Conservation (phyloP, 2,329 filamentous ascomycete genomes). For the Sporothrix pseudoabietina region DNA sequence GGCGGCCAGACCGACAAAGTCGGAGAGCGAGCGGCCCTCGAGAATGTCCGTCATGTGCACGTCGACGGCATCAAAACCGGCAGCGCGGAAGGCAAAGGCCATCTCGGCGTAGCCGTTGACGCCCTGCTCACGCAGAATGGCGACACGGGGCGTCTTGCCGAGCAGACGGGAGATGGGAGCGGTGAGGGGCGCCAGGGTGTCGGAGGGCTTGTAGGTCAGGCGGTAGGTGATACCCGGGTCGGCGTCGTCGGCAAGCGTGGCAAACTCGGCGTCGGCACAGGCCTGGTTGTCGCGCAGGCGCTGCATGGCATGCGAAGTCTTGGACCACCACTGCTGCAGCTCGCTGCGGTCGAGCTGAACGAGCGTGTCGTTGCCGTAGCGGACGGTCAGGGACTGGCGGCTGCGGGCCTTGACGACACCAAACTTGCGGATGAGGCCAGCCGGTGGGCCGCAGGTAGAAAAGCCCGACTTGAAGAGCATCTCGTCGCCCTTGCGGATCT, state of each 20-base stretch:
- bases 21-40: slow-evolving; percentile 73
- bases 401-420: slow-evolving; percentile 68
- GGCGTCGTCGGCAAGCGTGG: slow-evolving; percentile 69
- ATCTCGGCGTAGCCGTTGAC: slow-evolving; percentile 97
- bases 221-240: slow-evolving; percentile 86
- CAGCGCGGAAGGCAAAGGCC: slow-evolving; percentile 91
- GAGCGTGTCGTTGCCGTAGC: slow-evolving; percentile 68
- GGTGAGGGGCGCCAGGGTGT: slow-evolving; percentile 71
- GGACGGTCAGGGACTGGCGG: slow-evolving; percentile 77
- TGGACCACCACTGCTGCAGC: slow-evolving; percentile 86
- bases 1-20: slow-evolving; percentile 87
- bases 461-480: slow-evolving; percentile 86
- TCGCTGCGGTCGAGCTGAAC: slow-evolving; percentile 69
- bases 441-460: slow-evolving; percentile 82
- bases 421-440: slow-evolving; percentile 80
- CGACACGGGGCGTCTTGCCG: slow-evolving; percentile 69
- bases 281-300: slow-evolving; percentile 82
- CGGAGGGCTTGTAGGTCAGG: slow-evolving; percentile 76
- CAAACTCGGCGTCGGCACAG: slow-evolving; percentile 82
- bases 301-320: slow-evolving; percentile 90
- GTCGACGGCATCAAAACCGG: slow-evolving; percentile 89
- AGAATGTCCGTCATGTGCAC: slow-evolving; percentile 96
- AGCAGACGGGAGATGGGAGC: slow-evolving; percentile 61
- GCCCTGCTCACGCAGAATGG: slow-evolving; percentile 92
- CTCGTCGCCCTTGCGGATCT: slow-evolving; percentile 83